Evolutionary conservation across 2,329 filamentous ascomycete species (phyloP).

Genomic region (Cladorrhinum sp.): DNA sequence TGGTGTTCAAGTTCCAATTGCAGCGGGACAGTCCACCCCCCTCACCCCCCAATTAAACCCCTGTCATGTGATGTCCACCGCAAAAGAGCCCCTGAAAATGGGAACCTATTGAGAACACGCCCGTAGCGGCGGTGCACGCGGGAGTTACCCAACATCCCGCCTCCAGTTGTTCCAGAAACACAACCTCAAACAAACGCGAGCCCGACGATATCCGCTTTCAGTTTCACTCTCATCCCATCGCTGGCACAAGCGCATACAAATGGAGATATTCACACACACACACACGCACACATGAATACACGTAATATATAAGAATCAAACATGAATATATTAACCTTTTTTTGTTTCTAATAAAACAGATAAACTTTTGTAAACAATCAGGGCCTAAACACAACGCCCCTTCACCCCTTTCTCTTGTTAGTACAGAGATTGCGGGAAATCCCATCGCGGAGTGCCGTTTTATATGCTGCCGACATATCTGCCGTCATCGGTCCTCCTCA

Average conservation of each 20-base stretch:
- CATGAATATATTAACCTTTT: conserved; percentile 3
- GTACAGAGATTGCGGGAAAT: too few species aligned
- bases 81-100: conserved; percentile 12
- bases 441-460: too few species aligned
- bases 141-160: conserved; percentile 19
- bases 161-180: not conserved
- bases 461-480: too few species aligned
- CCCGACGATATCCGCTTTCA: conserved; percentile 7
- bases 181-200: not conserved
- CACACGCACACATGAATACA: not conserved
- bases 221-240: not conserved
- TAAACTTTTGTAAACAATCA: not conserved
- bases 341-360: not conserved
- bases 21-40: not conserved
- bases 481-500: not conserved
- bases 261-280: not conserved
- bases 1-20: too few species aligned
- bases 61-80: conserved; percentile 8
- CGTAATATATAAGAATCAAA: not conserved
- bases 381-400: not conserved
- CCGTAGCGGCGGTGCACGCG: not conserved
- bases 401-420: not conserved
- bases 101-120: not conserved
- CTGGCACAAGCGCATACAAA: not conserved
- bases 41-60: conserved; percentile 10